phyloP scores from a whole-genome alignment of 441 rosid species.

The Populus tomentosa region DNA sequence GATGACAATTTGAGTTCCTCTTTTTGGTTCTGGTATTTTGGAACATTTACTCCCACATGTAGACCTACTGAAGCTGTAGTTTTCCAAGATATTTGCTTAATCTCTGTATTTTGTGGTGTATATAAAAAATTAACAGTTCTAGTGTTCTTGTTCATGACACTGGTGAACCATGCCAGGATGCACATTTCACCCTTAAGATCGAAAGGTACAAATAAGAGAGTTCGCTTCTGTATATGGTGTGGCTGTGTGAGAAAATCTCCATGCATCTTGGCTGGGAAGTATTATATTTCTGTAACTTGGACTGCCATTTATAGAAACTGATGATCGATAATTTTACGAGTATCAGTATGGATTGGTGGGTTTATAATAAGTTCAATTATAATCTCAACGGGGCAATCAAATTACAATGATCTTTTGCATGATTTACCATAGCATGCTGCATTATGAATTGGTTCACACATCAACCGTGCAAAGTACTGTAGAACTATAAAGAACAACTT shows the following conservation, averaged over 20 bases:
- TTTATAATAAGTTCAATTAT: background rate
- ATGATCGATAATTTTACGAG: too few relatives aligned
- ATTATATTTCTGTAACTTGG: background rate
- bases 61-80: too few relatives aligned
- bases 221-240: too few relatives aligned
- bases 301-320: too few relatives aligned
- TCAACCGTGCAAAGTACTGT: background rate
- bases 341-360: background rate
- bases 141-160: background rate
- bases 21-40: background rate
- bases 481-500: too few relatives aligned
- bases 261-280: background rate
- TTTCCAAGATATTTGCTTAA: too few relatives aligned
- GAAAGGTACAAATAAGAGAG: too few relatives aligned
- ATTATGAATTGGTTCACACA: background rate
- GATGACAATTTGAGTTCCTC: background rate
- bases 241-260: background rate
- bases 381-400: background rate
- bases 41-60: too few relatives aligned
- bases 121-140: too few relatives aligned
- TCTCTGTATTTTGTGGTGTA: too few relatives aligned
- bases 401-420: too few relatives aligned
- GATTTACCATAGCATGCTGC: background rate
- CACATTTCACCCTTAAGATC: too few relatives aligned
- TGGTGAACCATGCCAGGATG: background rate